Conservation (phyloP, 345 rosid genomes). For the Murraya paniculata region DNA sequence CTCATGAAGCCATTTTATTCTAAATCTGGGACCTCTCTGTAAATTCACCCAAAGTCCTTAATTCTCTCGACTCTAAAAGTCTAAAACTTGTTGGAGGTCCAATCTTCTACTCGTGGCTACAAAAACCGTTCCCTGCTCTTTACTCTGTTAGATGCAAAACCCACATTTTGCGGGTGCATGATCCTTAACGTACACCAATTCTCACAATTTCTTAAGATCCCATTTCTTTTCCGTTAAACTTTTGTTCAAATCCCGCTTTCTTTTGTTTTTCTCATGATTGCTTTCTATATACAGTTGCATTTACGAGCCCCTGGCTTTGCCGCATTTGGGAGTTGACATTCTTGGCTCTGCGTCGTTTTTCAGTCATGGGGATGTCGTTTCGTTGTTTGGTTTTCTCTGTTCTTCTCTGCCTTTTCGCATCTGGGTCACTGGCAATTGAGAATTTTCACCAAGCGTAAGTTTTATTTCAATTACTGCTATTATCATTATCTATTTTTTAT, state of each 20-base stretch:
- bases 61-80: neutral
- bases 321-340: conserved; percentile 30
- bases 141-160: conserved; percentile 30
- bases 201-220: conserved; percentile 35
- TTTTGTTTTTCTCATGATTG: conserved; percentile 23
- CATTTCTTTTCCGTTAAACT: conserved; percentile 19
- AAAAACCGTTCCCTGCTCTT: conserved; percentile 22
- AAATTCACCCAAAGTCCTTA: neutral
- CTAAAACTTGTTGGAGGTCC: neutral
- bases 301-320: conserved; percentile 16
- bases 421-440: conserved; percentile 55
- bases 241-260: conserved; percentile 16
- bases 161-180: conserved; percentile 31
- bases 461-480: neutral
- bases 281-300: conserved; percentile 15
- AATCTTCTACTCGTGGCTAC: neutral
- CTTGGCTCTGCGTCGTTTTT: conserved; percentile 8
- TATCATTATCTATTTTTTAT: neutral
- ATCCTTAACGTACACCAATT: conserved; percentile 56
- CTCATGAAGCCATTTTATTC: too few relatives aligned
- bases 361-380: conserved; percentile 49
- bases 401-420: conserved; percentile 41
- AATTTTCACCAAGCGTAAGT: conserved; percentile 81
- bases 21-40: neutral
- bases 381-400: conserved; percentile 33